phyloP scores from a whole-genome alignment of 331 rosid species.

The Quercus phellos region DNA sequence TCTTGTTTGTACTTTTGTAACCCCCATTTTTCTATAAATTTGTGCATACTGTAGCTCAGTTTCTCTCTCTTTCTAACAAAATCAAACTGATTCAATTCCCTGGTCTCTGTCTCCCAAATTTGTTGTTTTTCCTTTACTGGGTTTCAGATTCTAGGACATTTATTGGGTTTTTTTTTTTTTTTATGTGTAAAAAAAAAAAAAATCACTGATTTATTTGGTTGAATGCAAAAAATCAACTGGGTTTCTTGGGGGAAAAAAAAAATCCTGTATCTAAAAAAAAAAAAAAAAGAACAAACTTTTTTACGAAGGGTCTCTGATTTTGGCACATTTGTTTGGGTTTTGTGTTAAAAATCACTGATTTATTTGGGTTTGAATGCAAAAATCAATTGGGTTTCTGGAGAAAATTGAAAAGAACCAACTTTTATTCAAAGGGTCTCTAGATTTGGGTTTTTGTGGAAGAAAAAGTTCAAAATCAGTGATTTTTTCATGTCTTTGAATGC shows the following conservation, averaged over 20 bases:
- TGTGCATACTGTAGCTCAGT: slow-evolving; percentile 20
- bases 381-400: too few species aligned
- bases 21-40: slow-evolving; percentile 4
- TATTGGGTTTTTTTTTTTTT: background rate
- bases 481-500: background rate
- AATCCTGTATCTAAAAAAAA: background rate
- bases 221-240: slow-evolving; percentile 3
- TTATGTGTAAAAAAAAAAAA: background rate
- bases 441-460: background rate
- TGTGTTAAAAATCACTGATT: too few species aligned
- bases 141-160: background rate
- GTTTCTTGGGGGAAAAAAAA: background rate
- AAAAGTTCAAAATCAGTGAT: background rate
- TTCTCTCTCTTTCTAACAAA: background rate
- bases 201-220: slow-evolving; percentile 4
- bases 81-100: background rate
- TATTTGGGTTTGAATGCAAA: too few species aligned
- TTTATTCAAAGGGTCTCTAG: background rate
- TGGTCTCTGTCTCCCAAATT: background rate
- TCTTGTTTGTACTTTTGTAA: background rate
- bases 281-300: background rate
- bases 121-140: background rate
- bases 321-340: too few species aligned
- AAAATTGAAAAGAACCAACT: too few species aligned
- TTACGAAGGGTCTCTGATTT: background rate